Conservation (phyloP, 371 early-diverging fungal genomes). For the Dinochytrium kinnereticum region DNA sequence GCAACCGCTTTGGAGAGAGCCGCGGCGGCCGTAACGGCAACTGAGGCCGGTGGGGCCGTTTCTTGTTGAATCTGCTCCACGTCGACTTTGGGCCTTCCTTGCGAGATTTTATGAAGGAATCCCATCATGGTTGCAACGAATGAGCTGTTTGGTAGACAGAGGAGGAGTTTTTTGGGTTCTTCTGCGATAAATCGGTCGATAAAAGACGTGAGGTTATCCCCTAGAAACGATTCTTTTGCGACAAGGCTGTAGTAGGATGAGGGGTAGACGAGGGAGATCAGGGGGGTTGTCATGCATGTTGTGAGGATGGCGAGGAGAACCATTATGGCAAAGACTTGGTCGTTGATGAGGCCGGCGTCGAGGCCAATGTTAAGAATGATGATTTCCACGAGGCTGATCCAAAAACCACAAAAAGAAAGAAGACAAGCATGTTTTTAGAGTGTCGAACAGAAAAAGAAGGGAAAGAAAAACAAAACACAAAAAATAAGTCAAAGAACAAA, state of each 20-base stretch:
- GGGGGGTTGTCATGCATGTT: constrained; percentile 24
- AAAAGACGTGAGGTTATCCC: not conserved
- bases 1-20: not conserved
- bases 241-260: constrained; percentile 1
- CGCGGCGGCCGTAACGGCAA: not conserved
- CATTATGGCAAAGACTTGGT: constrained; percentile 22
- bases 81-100: not conserved
- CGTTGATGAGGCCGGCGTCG: constrained; percentile 78
- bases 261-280: constrained; percentile 29
- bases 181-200: not conserved
- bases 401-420: too few relatives aligned
- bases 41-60: not conserved
- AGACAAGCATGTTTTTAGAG: not conserved
- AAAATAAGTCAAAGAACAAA: not conserved
- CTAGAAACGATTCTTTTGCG: too few relatives aligned
- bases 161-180: constrained; percentile 9
- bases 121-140: constrained; percentile 24
- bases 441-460: not conserved
- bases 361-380: constrained; percentile 89
- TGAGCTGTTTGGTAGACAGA: constrained; percentile 15
- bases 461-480: too few relatives aligned
- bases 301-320: constrained; percentile 17
- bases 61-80: not conserved
- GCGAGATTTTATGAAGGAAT: constrained; percentile 5
- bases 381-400: constrained; percentile 74